A percentile compares a stretch with the other conserved stretches of the same genome.
These are phyloP conservation scores for Vitis rotundifolia DNA, from an alignment of 164 flowering plant species.

Conservation along the genomic window DNA sequence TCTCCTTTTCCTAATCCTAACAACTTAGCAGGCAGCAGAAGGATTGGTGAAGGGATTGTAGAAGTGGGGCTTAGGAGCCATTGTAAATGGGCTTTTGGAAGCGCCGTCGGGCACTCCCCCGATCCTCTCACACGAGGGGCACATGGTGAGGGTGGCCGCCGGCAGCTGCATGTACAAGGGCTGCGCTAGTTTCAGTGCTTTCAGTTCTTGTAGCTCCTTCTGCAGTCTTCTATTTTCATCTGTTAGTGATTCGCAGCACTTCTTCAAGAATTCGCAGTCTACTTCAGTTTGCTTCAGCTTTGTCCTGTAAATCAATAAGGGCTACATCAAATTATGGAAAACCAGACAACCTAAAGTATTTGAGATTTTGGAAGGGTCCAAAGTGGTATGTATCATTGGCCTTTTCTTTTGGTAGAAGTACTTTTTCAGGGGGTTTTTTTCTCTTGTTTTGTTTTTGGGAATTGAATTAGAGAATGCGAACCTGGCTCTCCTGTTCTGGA, in stretches of 20 bases:
- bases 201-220: constrained; percentile 80
- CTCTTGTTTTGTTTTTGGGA: background rate
- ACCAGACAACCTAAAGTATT: background rate
- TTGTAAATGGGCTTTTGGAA: constrained; percentile 39
- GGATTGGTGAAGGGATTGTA: constrained; percentile 59
- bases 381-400: too few relatives aligned
- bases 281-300: constrained; percentile 93
- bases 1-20: background rate
- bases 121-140: constrained; percentile 78
- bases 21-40: constrained; percentile 56
- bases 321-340: background rate
- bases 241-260: constrained; percentile 72
- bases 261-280: constrained; percentile 83
- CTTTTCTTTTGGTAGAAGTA: background rate
- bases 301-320: constrained; percentile 42
- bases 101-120: constrained; percentile 32
- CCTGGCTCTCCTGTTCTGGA: constrained; percentile 90
- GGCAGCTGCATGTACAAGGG: constrained; percentile 79
- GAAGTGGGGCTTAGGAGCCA: constrained; percentile 51
- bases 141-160: constrained; percentile 80
- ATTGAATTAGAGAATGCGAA: constrained; percentile 10
- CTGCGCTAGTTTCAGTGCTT: constrained; percentile 66
- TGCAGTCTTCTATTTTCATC: constrained; percentile 79
- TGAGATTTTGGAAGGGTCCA: too few relatives aligned
- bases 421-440: background rate